phyloP scores from a whole-genome alignment of 768 basidiomycete genomes.

The Clitopilus passeckerianus region DNA sequence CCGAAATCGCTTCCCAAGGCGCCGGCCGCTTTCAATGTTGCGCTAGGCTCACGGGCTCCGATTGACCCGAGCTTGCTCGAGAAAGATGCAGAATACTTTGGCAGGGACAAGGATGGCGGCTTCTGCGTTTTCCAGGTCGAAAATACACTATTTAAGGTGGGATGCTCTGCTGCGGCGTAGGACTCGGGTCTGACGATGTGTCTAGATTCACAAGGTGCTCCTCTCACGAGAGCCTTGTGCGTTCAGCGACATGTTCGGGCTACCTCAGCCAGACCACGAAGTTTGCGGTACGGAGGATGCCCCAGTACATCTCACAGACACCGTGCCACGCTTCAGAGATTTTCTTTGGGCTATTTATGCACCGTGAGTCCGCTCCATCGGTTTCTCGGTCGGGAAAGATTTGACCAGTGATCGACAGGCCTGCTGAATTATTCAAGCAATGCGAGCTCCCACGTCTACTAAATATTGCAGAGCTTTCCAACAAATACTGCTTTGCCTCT shows the following conservation, averaged over 20 bases:
- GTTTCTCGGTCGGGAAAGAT: neutral
- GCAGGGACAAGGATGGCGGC: constrained; percentile 33
- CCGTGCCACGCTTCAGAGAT: constrained; percentile 39
- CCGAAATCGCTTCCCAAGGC: constrained; percentile 12
- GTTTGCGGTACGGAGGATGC: constrained; percentile 23
- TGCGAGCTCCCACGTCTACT: constrained; percentile 34
- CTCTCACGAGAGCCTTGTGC: constrained; percentile 36
- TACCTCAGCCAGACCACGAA: constrained; percentile 20
- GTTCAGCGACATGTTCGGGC: constrained; percentile 35
- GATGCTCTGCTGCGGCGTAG: constrained; percentile 1
- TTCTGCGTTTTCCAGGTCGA: constrained; percentile 58
- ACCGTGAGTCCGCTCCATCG: constrained; percentile 27
- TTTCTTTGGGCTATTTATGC: constrained; percentile 47
- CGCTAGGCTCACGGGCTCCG: constrained; percentile 1
- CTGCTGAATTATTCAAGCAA: constrained; percentile 30
- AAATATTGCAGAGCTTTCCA: constrained; percentile 40
- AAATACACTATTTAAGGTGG: constrained; percentile 60
- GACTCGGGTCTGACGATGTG: neutral
- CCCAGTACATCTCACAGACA: constrained; percentile 35
- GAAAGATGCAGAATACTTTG: constrained; percentile 29
- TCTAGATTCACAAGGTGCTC: constrained; percentile 39
- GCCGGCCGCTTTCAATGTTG: constrained; percentile 5
- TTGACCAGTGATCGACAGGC: constrained; percentile 17
- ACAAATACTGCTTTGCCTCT: constrained; percentile 42
- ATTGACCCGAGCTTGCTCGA: constrained; percentile 10